phyloP scores from a whole-genome alignment of 805 yeast species.

The Wickerhamiella sorbophila region DNA sequence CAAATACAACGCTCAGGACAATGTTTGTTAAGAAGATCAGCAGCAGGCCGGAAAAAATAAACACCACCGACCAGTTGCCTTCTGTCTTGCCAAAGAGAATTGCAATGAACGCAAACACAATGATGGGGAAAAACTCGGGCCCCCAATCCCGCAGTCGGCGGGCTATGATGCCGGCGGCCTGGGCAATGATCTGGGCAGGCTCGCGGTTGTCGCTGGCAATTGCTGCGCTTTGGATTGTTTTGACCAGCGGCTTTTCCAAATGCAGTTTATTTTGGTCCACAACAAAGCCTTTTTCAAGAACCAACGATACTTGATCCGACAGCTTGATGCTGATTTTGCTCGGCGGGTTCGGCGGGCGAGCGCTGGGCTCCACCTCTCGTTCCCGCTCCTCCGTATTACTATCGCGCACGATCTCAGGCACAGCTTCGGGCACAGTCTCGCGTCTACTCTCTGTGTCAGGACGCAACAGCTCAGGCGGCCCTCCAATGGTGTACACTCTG shows the following conservation, averaged over 20 bases:
- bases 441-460: no score
- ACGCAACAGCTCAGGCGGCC: no score
- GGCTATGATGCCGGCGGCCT: neutral
- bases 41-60: neutral
- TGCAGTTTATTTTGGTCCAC: neutral
- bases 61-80: neutral
- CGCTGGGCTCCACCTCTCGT: no score
- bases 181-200: neutral
- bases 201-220: neutral
- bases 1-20: neutral
- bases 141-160: neutral
- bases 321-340: no score
- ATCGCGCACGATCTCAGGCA: no score
- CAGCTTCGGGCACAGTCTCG: no score
- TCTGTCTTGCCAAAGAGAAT: neutral
- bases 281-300: neutral
- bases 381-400: no score
- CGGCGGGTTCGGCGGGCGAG: no score
- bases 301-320: neutral
- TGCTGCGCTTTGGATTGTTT: neutral
- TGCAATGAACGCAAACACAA: neutral
- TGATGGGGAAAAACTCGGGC: neutral
- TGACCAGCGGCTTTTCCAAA: no score
- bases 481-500: neutral
- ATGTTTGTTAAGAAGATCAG: neutral